Evolutionary conservation across 1,284 basidiomycete genomes (phyloP), one percentile per base, ranked within the genome.

Genomic region (Mycena citricolor): DNA sequence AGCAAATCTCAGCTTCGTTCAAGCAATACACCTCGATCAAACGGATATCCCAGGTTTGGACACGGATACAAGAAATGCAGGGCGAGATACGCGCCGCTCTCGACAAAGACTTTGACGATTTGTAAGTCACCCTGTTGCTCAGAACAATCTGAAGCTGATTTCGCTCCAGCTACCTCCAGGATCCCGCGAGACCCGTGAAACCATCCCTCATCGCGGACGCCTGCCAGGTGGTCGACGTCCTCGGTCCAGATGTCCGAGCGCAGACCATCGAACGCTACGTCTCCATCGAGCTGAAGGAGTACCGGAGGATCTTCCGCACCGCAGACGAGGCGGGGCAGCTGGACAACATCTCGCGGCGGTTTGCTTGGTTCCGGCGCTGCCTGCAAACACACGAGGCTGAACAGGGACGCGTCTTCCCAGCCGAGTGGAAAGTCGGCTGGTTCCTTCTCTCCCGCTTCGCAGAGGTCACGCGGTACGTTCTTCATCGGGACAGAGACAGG

Each of bases 311-410:
- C 60, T 99, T 99, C 68, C 83, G 90, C 49, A 77, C 86, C 3
- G 84, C 83, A 1, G 92, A 95, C 57, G 94, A 97, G 67, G 88
- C 97, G 0, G 97, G 95, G 1, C 93, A 97, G 62, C 74, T 99
- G 32, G 97, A 99, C 67, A 99, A 99, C 54, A 79, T 98, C 5
- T 82, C 90, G 0, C 76, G 95, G 13, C 80, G 97, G 28, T 99
- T 94, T 56, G 91, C 94, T 2, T 99, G 94, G 93, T 98, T 98
- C 68, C 74, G 89, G 17, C 77, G 94, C n/a, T 66, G 95, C n/a
- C 68, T 99, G 25, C 83, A 88, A 54, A 82, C 80, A 6, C 90
- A 97, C 62, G 92, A 97, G 55, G 79, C 87, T 14, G 94, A 98
- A 57, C 86, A 89, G 50, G 85, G 84, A 0, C 69, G 79, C 12